Evolutionary conservation across 768 basidiomycete species (phyloP), one percentile per base, ranked within the genome.

Genomic region (Kwoniella mangroviensis): DNA sequence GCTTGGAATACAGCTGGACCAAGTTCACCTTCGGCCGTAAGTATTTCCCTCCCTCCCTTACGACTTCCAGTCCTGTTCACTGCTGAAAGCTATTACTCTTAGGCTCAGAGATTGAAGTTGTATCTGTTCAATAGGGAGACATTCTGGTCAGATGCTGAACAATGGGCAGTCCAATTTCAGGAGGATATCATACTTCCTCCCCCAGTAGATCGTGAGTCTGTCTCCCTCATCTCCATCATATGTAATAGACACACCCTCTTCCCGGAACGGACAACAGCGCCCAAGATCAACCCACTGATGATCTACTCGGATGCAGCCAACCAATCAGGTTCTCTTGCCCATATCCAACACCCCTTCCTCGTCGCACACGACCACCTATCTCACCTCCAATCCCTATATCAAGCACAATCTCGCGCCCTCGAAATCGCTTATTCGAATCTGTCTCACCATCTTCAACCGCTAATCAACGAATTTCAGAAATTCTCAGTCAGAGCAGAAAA

Each of bases 81-180:
- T 6, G 34, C 34, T 34, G 43, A 17, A 54, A 54, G n/a, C 17
- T 10, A 15, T n/a, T 26, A 41, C 43, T 1, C 28, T 3, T 45
- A 79, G 75, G 61, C 70, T 13, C 63, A 62, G 11, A n/a, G 55
- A 26, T 55, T 67, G 53, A 65, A 62, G 12, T 42, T 83, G 28
- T 80, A 76, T 57, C 70, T 77, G 21, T 83, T 75, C 70, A 79
- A 83, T 65, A 65, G 79, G 15, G 79, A 77, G 43, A 76, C 75
- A 0, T 83, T 83, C 70, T 79, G 70, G 70, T 65, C 69, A 3
- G 79, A 81, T 17, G 72, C 82, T 10, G 76, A 80, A 28, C 68
- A 74, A 42, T 81, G 75, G 72, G 78, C 76, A 5, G 61, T 65
- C 10, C 72, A 74, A 21, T 69, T 75, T 17, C 71, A 77, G 56